Percentiles rank a stretch among this genome's conserved stretches.
phyloP scores from a whole-genome alignment of 169 alveolate species.

The Neospora caninum region DNA sequence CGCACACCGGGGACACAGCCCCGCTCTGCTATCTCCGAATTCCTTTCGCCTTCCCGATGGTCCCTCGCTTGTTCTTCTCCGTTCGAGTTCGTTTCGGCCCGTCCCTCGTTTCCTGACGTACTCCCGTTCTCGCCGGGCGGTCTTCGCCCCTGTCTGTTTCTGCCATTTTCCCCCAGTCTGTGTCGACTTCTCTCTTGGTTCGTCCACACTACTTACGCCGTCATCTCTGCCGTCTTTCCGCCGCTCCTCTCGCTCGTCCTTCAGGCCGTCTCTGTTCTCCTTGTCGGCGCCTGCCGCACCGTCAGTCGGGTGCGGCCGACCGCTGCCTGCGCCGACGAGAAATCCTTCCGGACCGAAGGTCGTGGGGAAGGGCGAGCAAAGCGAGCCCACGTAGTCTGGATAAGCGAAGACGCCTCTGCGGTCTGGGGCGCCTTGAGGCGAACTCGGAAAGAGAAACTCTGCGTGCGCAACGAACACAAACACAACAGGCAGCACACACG shows the following conservation, averaged over 20 bases:
- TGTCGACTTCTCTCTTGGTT: too few relatives aligned
- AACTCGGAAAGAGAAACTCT: neutral
- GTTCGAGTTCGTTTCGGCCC: too few relatives aligned
- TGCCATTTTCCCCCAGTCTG: neutral
- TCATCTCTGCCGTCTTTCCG: neutral
- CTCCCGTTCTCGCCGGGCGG: too few relatives aligned
- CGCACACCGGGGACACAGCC: too few relatives aligned
- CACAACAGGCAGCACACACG: neutral
- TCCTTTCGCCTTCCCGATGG: too few relatives aligned
- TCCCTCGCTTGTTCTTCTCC: too few relatives aligned
- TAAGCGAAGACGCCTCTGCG: neutral
- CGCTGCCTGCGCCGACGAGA: neutral
- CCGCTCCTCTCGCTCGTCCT: neutral
- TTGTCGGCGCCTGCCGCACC: neutral
- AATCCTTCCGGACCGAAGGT: neutral
- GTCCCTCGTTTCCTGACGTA: too few relatives aligned
- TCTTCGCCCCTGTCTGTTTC: neutral
- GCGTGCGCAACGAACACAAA: neutral
- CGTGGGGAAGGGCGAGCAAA: neutral
- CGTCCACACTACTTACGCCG: neutral
- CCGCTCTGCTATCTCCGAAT: too few relatives aligned
- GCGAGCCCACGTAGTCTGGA: neutral
- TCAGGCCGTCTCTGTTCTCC: neutral
- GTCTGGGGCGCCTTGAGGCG: neutral
- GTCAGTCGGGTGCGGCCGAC: neutral